Evolutionary conservation across 2,329 filamentous ascomycete species (phyloP).

Genomic region (Paecilomyces fulvus): DNA sequence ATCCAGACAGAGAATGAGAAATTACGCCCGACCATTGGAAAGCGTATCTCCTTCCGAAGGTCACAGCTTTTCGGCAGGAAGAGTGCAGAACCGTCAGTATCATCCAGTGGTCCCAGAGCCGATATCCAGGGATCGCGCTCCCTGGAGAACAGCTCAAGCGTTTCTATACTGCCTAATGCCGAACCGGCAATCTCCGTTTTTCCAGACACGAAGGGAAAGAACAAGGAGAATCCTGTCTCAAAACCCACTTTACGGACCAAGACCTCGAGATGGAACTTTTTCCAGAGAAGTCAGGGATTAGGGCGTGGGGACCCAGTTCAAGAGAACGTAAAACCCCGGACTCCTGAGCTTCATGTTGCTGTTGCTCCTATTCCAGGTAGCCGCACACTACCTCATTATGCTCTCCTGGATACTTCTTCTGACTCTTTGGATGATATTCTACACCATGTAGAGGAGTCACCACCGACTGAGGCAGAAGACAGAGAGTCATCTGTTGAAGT

Average conservation of each 20-base stretch:
- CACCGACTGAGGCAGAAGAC: slow-evolving; percentile 29
- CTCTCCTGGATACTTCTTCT: slow-evolving; percentile 42
- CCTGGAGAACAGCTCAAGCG: not conserved
- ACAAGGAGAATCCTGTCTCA: slow-evolving; percentile 6
- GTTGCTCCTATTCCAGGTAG: slow-evolving; percentile 28
- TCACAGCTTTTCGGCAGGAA: not conserved
- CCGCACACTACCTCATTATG: slow-evolving; percentile 50
- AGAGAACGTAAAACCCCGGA: slow-evolving; percentile 7
- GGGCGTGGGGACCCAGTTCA: slow-evolving; percentile 17
- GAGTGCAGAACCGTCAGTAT: not conserved
- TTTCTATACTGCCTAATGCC: slow-evolving; percentile 3
- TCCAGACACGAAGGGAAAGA: not conserved
- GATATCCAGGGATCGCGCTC: not conserved
- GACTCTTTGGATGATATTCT: slow-evolving; percentile 33
- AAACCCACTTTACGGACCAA: slow-evolving; percentile 24
- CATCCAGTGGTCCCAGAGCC: not conserved
- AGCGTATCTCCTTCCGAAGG: not conserved
- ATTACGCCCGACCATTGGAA: not conserved
- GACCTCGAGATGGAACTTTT: slow-evolving; percentile 50
- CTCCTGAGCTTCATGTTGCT: slow-evolving; percentile 31
- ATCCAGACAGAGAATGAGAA: not conserved
- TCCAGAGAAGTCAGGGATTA: slow-evolving; percentile 37
- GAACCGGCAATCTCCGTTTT: not conserved
- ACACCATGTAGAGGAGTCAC: slow-evolving; percentile 29
- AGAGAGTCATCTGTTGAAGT: slow-evolving; percentile 13